Evolutionary conservation across 1,139 yeast genomes (phyloP).

Genomic region (Yamadazyma dushanensis): DNA sequence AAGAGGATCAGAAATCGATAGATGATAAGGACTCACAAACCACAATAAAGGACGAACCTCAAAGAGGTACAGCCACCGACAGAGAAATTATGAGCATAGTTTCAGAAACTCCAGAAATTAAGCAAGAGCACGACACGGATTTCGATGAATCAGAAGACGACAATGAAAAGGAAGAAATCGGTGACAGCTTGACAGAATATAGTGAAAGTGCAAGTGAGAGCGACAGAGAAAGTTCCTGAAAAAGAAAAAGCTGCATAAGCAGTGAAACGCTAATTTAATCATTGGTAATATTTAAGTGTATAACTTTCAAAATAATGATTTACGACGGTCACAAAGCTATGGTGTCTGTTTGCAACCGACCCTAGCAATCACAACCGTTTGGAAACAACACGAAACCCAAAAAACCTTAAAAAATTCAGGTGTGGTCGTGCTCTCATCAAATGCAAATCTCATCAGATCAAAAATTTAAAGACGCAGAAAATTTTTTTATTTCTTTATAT

Average conservation of each 20-base stretch:
- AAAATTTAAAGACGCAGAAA: constrained; percentile 6
- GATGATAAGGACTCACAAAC: neutral
- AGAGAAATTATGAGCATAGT: neutral
- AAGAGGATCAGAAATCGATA: constrained; percentile 1
- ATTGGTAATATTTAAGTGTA: neutral
- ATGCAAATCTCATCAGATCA: constrained; percentile 12
- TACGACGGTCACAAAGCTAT: no score
- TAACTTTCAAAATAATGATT: no score
- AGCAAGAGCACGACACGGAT: constrained; percentile 2
- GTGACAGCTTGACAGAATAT: constrained; percentile 10
- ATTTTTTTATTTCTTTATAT: constrained; percentile 7
- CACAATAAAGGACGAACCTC: neutral
- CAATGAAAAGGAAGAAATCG: constrained; percentile 1
- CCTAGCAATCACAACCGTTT: no score
- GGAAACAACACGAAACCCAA: no score
- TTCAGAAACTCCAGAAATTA: neutral
- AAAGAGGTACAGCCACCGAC: neutral
- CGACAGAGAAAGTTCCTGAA: no score
- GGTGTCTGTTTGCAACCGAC: no score
- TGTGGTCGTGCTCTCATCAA: neutral
- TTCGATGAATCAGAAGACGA: neutral
- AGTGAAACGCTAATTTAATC: no score
- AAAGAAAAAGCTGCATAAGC: no score
- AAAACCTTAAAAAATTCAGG: neutral
- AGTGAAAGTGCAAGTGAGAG: constrained; percentile 4